Evolutionary conservation across 306 rosid species (phyloP), one percentile per base, ranked within the genome.

Genomic region (Prunus armeniaca): DNA sequence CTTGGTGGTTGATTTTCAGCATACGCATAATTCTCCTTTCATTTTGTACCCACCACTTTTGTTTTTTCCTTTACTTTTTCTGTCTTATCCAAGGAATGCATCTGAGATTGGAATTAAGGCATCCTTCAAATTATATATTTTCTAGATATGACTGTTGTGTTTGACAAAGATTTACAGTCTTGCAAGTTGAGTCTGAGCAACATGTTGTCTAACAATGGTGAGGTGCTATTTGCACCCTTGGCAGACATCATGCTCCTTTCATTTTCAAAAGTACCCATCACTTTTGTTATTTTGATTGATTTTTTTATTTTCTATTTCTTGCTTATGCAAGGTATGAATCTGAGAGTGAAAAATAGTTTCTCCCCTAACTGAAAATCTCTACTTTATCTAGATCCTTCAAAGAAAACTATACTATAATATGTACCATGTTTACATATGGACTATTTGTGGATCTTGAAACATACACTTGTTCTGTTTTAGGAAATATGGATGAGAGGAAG

Each of bases 371-470:
- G 43, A 3, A 32, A 20, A 41, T 12, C 19, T 27, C 70, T 12
- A 22, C 28, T 57, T 38, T 14, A n/a, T 18, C 25, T 14, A 43
- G 43, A 72, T 57, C 52, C 27, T 9, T 7, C 5, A 32, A 19
- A 46, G n/a, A 24, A 43, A 12, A 71, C 47, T 27, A 43, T 12
- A 63, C 47, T 27, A 54, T 12, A 18, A 34, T 38, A 49, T 22
- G 57, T 17, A 78, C 74, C 41, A 72, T 76, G 55, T 38, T 10
- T 20, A 51, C 54, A 61, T 41, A 8, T 74, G 66, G 76, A 75
- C 76, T 38, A 3, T 28, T 43, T 71, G 41, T 41, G 82, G 82
- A 79, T 69, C 67, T 73, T 78, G 69, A 78, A 32, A 72, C 73
- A 27, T 60, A 65, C 47, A 46, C 56, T 24, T 6, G 3, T 13